Evolutionary conservation across 2,329 filamentous ascomycete genomes (phyloP), one percentile per base, ranked within the genome.

Genomic region (Xylaria sp.): DNA sequence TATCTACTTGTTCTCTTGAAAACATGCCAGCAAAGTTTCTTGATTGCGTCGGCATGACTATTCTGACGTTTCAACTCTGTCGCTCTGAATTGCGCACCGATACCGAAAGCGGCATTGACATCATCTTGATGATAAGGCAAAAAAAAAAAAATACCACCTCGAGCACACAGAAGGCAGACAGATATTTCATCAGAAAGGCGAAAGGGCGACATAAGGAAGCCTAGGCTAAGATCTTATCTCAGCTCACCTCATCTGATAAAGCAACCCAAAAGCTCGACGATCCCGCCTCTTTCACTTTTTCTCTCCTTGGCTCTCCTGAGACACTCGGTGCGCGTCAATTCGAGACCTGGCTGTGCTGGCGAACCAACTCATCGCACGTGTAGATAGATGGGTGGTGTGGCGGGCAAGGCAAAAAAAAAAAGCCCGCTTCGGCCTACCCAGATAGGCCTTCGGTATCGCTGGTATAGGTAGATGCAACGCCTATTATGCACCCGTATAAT

Each of bases 251-350:
- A 65, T 65, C 61, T 38, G 25, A 54, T 39, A 22, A 9, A 29
- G 5, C 15, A 11, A 17, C 51, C 47, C 31, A 38, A 56, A 53
- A 22, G 17, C 36, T 42, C 5, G 65, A 58, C 38, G 45, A 67
- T 67, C 65, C 65, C 65, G 65, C 65, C 20, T 58, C 51, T 67
- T 67, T 22, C n/a, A n/a, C n/a, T n/a, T n/a, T 38, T 31, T 55
- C 20, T 36, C 38, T 47, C 36, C 39, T 22, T 10, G n/a, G 20
- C 7, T 45, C 22, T 47, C 10, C n/a, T n/a, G n/a, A n/a, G n/a
- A n/a, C n/a, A n/a, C n/a, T n/a, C n/a, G n/a, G n/a, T n/a, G n/a
- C n/a, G n/a, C n/a, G n/a, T n/a, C n/a, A n/a, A n/a, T n/a, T n/a
- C n/a, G n/a, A n/a, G n/a, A n/a, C n/a, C 42, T 27, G 13, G n/a